Percentiles rank a stretch among this genome's conserved stretches.
phyloP scores from a whole-genome alignment of 2,329 filamentous ascomycete species.

The Bipolaris oryzae region DNA sequence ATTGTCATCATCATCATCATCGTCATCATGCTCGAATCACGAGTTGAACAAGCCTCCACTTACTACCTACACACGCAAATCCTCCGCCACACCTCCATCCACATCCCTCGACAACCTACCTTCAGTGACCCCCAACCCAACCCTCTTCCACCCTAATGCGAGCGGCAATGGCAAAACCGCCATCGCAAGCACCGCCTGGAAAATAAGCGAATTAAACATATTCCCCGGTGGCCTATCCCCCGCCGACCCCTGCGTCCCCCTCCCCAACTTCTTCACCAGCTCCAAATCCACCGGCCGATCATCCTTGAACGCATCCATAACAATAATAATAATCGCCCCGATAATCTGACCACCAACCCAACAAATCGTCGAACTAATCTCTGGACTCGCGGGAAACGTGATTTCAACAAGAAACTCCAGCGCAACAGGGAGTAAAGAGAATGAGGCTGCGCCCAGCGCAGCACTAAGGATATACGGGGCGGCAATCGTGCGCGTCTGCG shows the following conservation, averaged over 20 bases:
- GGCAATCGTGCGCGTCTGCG: constrained; percentile 63
- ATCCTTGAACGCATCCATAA: constrained; percentile 74
- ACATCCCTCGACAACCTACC: constrained; percentile 45
- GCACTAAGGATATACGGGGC: constrained; percentile 78
- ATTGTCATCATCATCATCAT: not conserved
- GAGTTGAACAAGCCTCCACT: constrained; percentile 17
- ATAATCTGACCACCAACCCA: constrained; percentile 88
- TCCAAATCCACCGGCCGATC: constrained; percentile 34
- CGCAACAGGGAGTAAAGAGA: constrained; percentile 80
- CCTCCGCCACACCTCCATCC: constrained; percentile 21
- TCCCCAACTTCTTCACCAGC: constrained; percentile 36
- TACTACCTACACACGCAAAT: constrained; percentile 16
- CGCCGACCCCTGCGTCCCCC: constrained; percentile 23
- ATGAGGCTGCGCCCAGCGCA: constrained; percentile 78
- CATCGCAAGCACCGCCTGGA: constrained; percentile 74
- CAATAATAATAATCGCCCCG: constrained; percentile 82
- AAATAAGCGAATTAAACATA: constrained; percentile 77
- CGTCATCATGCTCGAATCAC: too few species aligned
- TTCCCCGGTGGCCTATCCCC: constrained; percentile 64
- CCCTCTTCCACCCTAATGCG: constrained; percentile 65
- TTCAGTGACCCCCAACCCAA: constrained; percentile 59
- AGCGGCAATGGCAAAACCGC: constrained; percentile 71
- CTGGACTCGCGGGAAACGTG: constrained; percentile 83
- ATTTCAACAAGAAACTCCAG: constrained; percentile 88
- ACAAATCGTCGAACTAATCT: constrained; percentile 80